Evolutionary conservation across 352 stramenopile genomes (phyloP).

Genomic region (Globisporangium radiosum): DNA sequence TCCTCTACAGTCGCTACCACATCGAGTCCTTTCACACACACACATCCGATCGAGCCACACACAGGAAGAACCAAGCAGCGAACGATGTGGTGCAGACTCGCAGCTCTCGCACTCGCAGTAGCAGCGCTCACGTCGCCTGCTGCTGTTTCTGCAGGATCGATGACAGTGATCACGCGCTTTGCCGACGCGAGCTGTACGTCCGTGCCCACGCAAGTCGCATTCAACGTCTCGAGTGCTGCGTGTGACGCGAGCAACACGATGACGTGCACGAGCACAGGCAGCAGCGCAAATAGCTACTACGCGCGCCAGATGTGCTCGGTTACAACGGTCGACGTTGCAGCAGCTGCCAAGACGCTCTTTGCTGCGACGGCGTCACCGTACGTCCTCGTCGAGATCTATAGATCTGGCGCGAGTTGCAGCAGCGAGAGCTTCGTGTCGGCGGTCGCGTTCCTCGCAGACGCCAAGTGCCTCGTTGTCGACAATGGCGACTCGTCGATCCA

Average conservation of each 20-base stretch:
- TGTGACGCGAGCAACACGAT: conserved; percentile 19
- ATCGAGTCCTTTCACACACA: no score
- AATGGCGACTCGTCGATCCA: conserved; percentile 32
- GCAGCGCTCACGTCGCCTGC: no score
- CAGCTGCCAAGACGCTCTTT: conserved; percentile 7
- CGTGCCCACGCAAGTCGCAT: conserved; percentile 18
- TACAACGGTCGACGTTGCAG: background rate
- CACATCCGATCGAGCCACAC: no score
- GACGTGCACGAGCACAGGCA: background rate
- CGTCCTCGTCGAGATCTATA: conserved; percentile 31
- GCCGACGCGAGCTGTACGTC: conserved; percentile 24
- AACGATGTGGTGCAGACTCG: no score
- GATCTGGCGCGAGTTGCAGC: conserved; percentile 6
- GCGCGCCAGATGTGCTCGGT: conserved; percentile 18
- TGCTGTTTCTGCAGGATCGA: no score
- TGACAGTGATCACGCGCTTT: conserved; percentile 21
- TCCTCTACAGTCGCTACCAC: no score
- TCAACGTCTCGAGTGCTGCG: conserved; percentile 19
- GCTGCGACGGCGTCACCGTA: conserved; percentile 18
- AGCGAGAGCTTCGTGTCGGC: conserved; percentile 27
- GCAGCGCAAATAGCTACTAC: conserved; percentile 18
- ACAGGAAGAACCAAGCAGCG: no score
- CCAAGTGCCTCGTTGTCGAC: conserved; percentile 32
- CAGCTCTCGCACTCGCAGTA: no score
- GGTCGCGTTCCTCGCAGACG: conserved; percentile 32